Conservation (phyloP, 2,329 filamentous ascomycete genomes). For the Cucurbitaria berberidis region DNA sequence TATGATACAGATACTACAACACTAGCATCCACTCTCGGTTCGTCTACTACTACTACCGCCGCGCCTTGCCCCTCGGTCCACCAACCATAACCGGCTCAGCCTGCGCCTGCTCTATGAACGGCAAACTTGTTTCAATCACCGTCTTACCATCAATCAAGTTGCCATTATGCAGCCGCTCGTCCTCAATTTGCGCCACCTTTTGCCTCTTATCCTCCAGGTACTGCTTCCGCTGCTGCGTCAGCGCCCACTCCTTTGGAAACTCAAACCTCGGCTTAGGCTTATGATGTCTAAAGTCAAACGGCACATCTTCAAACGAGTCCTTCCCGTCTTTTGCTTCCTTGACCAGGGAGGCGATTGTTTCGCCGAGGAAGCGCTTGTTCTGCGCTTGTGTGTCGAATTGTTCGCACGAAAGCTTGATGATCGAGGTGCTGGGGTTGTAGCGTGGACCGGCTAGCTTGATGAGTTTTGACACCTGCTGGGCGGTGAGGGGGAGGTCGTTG, state of each 20-base stretch:
- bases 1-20: neutral
- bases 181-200: conserved; percentile 61
- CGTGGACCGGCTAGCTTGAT: conserved; percentile 84
- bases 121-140: conserved; percentile 45
- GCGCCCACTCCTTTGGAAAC: conserved; percentile 83
- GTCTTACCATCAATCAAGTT: conserved; percentile 61
- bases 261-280: conserved; percentile 68
- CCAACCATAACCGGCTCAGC: conserved; percentile 28
- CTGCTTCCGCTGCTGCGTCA: conserved; percentile 72
- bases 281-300: conserved; percentile 87
- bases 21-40: neutral
- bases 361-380: conserved; percentile 93
- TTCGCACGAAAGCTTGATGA: conserved; percentile 90
- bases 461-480: conserved; percentile 76
- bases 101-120: conserved; percentile 22
- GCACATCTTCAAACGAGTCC: conserved; percentile 87
- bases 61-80: conserved; percentile 17
- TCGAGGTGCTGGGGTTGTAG: conserved; percentile 83
- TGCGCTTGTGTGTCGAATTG: conserved; percentile 86
- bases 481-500: conserved; percentile 71
- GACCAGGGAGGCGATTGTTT: conserved; percentile 76
- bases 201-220: conserved; percentile 69
- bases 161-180: conserved; percentile 60
- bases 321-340: conserved; percentile 73
- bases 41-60: neutral